These are phyloP conservation scores for Eucalyptus regnans DNA, from an alignment of 345 rosid genomes.

Conservation along the genomic window DNA sequence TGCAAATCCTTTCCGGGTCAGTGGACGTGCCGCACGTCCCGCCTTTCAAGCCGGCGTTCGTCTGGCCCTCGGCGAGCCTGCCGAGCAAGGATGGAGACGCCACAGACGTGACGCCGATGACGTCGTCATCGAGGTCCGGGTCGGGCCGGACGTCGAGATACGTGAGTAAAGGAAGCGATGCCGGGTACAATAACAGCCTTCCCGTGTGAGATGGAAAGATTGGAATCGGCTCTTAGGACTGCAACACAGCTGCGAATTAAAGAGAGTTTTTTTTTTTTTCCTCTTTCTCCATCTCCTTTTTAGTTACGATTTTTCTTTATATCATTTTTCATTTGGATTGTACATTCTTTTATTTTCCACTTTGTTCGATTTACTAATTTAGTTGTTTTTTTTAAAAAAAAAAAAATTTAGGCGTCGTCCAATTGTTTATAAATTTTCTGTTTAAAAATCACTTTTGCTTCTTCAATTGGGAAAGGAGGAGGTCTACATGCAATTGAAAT, in stretches of 20 bases:
- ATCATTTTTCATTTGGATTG: neutral
- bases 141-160: constrained; percentile 22
- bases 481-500: too few species aligned
- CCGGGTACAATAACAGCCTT: constrained; percentile 5
- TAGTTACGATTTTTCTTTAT: neutral
- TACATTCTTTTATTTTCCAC: neutral
- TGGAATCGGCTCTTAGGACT: neutral
- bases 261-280: neutral
- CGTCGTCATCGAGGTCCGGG: neutral
- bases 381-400: too few species aligned
- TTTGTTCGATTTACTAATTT: neutral
- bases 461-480: too few species aligned
- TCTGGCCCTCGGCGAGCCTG: constrained; percentile 14
- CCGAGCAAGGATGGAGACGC: neutral
- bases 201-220: neutral
- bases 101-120: constrained; percentile 1
- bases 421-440: too few species aligned
- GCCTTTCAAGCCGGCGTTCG: constrained; percentile 33
- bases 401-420: too few species aligned
- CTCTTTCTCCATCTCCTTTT: neutral
- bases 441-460: too few species aligned
- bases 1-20: constrained; percentile 23
- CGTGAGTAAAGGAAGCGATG: neutral
- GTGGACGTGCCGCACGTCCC: constrained; percentile 19
- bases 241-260: neutral